Evolutionary conservation across 441 rosid species (phyloP).

Genomic region (Erodium moschatum): DNA sequence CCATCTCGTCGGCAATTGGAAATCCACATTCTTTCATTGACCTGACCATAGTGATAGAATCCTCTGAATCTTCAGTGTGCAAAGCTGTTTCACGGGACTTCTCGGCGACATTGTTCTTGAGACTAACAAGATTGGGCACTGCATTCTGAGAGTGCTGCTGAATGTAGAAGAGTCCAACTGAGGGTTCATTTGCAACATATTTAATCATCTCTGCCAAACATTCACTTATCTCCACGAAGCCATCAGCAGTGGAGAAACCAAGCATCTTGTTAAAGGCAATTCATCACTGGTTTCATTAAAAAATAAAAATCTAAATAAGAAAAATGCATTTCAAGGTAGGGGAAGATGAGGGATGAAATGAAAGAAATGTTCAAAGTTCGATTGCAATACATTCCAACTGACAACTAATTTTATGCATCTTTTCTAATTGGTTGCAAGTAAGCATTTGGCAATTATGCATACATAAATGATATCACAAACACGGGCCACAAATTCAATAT

Average conservation of each 20-base stretch:
- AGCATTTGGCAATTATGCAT: not conserved
- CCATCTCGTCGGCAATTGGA: slow-evolving; percentile 71
- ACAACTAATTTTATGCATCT: not conserved
- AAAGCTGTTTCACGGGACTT: slow-evolving; percentile 55
- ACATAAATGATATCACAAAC: not conserved
- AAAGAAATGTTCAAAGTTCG: not conserved
- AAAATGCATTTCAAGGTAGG: slow-evolving; percentile 18
- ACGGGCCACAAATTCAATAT: not conserved
- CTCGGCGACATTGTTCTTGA: slow-evolving; percentile 42
- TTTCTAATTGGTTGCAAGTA: not conserved
- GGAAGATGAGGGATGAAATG: not conserved
- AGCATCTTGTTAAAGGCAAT: slow-evolving; percentile 51
- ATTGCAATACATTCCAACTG: not conserved
- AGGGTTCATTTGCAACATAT: slow-evolving; percentile 84
- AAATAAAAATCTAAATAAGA: slow-evolving; percentile 16
- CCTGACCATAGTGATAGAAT: slow-evolving; percentile 54
- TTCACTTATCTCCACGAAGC: slow-evolving; percentile 85
- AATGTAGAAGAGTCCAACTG: slow-evolving; percentile 82
- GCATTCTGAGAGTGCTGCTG: slow-evolving; percentile 80
- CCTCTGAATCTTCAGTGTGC: slow-evolving; percentile 74
- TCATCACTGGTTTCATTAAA: slow-evolving; percentile 56
- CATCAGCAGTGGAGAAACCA: slow-evolving; percentile 87
- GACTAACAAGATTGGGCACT: slow-evolving; percentile 50
- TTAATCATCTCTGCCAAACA: slow-evolving; percentile 82
- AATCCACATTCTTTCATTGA: slow-evolving; percentile 85